Percentiles rank a stretch among this genome's conserved stretches.
These are phyloP conservation scores for Hypoxylon sp. DNA, from an alignment of 2,329 filamentous ascomycete genomes.

Conservation along the genomic window DNA sequence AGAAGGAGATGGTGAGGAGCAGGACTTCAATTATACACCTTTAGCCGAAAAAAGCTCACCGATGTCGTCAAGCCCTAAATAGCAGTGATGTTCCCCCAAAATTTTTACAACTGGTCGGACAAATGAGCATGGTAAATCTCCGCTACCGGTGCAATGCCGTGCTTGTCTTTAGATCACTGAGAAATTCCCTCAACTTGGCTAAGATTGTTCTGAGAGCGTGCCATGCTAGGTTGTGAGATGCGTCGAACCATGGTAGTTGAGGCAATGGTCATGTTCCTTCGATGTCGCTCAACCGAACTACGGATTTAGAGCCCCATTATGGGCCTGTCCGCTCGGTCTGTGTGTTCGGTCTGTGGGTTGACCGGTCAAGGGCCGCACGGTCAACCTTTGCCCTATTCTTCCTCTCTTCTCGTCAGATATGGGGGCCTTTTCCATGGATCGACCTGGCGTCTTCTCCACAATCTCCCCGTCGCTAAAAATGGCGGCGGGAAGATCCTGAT, in stretches of 20 bases:
- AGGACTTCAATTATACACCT: constrained; percentile 30
- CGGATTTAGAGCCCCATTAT: constrained; percentile 35
- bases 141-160: constrained; percentile 22
- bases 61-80: constrained; percentile 15
- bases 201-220: too few species aligned
- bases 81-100: constrained; percentile 8
- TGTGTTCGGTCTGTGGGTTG: constrained; percentile 35
- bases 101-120: constrained; percentile 11
- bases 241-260: constrained; percentile 27
- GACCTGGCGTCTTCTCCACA: constrained; percentile 34
- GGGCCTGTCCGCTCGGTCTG: constrained; percentile 30
- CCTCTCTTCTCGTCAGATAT: constrained; percentile 11
- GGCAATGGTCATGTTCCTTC: constrained; percentile 31
- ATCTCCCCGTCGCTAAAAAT: constrained; percentile 39
- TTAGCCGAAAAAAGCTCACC: constrained; percentile 35
- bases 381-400: constrained; percentile 24
- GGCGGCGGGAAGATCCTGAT: constrained; percentile 39
- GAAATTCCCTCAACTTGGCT: constrained; percentile 29
- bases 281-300: constrained; percentile 29
- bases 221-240: constrained; percentile 23
- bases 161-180: constrained; percentile 24
- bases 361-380: constrained; percentile 23
- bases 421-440: constrained; percentile 25
- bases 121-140: constrained; percentile 19
- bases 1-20: constrained; percentile 25